phyloP scores from a whole-genome alignment of 306 rosid species.

The Quercus berberidifolia region DNA sequence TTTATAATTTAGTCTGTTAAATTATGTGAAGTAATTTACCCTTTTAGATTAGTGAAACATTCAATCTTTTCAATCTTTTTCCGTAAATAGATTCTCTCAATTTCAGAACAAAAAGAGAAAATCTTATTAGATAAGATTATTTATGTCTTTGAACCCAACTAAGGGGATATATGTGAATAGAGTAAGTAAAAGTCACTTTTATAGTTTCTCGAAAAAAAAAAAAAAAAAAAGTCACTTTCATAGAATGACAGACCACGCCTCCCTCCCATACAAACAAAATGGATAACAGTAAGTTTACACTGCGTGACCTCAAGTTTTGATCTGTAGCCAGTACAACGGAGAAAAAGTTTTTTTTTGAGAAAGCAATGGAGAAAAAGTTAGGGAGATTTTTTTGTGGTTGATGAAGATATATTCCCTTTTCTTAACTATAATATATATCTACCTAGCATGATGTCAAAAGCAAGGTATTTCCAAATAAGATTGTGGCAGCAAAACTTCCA shows the following conservation, averaged over 20 bases:
- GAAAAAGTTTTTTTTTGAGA: slow-evolving; percentile 22
- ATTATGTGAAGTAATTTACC: too few species aligned
- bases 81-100: too few species aligned
- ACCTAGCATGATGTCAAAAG: slow-evolving; percentile 42
- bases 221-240: too few species aligned
- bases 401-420: background rate
- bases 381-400: slow-evolving; percentile 23
- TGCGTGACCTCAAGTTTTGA: slow-evolving; percentile 8
- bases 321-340: slow-evolving; percentile 3
- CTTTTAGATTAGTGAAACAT: too few species aligned
- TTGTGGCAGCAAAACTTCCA: slow-evolving; percentile 43
- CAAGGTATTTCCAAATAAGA: slow-evolving; percentile 30
- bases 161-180: background rate
- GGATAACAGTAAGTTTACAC: slow-evolving; percentile 13
- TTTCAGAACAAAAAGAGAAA: too few species aligned
- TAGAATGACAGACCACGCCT: background rate
- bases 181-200: too few species aligned
- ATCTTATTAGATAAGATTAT: background rate
- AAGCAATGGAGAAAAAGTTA: slow-evolving; percentile 2
- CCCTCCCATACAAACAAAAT: background rate
- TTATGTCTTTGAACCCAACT: background rate
- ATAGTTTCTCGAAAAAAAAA: too few species aligned
- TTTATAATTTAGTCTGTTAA: too few species aligned
- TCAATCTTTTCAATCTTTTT: too few species aligned
- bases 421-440: slow-evolving; percentile 10